phyloP scores from a whole-genome alignment of 225 moss, liverwort and hornwort species.

The Polytrichum commune region DNA sequence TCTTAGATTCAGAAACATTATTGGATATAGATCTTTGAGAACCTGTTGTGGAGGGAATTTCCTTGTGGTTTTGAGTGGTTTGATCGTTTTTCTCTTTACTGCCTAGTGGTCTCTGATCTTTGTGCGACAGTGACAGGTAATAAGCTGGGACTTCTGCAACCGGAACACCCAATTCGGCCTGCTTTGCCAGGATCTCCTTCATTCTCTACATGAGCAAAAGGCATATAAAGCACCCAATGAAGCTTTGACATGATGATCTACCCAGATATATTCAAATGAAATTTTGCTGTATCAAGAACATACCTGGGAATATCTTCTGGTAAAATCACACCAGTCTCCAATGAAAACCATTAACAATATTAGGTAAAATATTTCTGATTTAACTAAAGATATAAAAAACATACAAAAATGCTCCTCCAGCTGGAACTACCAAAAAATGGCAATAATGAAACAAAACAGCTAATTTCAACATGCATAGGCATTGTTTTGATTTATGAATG shows the following conservation, averaged over 20 bases:
- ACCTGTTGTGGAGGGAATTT: background rate
- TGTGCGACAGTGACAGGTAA: constrained; percentile 53
- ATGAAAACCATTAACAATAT: too few relatives aligned
- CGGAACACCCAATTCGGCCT: constrained; percentile 82
- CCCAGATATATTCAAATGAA: too few relatives aligned
- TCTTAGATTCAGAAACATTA: constrained; percentile 22
- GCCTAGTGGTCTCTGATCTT: constrained; percentile 23
- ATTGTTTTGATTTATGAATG: too few relatives aligned
- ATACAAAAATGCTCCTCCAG: too few relatives aligned
- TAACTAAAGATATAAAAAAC: too few relatives aligned
- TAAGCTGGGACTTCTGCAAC: constrained; percentile 87
- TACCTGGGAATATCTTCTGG: too few relatives aligned
- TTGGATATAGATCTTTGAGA: constrained; percentile 4
- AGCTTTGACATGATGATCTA: background rate
- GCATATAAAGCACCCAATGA: background rate
- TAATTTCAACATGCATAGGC: too few relatives aligned
- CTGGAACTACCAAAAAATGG: too few relatives aligned
- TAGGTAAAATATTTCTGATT: too few relatives aligned
- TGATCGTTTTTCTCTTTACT: constrained; percentile 8
- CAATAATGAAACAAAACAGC: too few relatives aligned
- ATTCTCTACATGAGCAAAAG: constrained; percentile 57
- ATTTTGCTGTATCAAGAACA: too few relatives aligned
- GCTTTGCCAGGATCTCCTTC: constrained; percentile 85
- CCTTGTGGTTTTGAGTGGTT: constrained; percentile 6
- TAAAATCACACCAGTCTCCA: too few relatives aligned